phyloP scores from a whole-genome alignment of 2,329 filamentous ascomycete species.

The Harringtonia aguacate region DNA sequence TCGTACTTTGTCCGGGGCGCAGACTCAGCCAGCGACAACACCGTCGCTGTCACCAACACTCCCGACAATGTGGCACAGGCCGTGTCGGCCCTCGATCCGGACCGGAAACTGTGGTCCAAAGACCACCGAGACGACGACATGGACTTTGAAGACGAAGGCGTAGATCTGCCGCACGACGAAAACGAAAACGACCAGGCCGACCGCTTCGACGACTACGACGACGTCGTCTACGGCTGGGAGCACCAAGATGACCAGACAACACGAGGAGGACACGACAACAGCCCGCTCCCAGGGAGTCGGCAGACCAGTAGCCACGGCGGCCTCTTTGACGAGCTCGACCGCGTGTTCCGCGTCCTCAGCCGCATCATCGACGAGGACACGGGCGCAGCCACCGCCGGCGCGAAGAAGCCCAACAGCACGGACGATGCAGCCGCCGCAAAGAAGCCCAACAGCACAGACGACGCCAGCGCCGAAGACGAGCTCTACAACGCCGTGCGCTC shows the following conservation, averaged over 20 bases:
- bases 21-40: neutral
- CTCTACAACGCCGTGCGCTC: conserved; percentile 28
- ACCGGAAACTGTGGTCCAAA: conserved; percentile 13
- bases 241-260: neutral
- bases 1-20: conserved; percentile 18
- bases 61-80: conserved; percentile 7
- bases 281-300: neutral
- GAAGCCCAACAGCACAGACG: too few relatives aligned
- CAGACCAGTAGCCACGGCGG: conserved; percentile 2
- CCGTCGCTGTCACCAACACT: neutral
- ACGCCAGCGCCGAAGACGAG: conserved; percentile 24
- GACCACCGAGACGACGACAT: neutral
- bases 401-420: neutral
- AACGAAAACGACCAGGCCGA: neutral
- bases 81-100: conserved; percentile 2
- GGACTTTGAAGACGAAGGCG: conserved; percentile 2
- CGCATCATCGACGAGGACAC: conserved; percentile 13
- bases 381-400: neutral
- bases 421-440: too few relatives aligned
- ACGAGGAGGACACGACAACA: neutral
- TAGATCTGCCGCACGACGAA: neutral
- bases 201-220: neutral
- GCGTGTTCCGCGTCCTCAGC: conserved; percentile 11
- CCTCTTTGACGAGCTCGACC: conserved; percentile 13
- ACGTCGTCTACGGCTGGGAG: neutral